phyloP scores from a whole-genome alignment of 2,329 filamentous ascomycete species.

The Curvularia sp. region DNA sequence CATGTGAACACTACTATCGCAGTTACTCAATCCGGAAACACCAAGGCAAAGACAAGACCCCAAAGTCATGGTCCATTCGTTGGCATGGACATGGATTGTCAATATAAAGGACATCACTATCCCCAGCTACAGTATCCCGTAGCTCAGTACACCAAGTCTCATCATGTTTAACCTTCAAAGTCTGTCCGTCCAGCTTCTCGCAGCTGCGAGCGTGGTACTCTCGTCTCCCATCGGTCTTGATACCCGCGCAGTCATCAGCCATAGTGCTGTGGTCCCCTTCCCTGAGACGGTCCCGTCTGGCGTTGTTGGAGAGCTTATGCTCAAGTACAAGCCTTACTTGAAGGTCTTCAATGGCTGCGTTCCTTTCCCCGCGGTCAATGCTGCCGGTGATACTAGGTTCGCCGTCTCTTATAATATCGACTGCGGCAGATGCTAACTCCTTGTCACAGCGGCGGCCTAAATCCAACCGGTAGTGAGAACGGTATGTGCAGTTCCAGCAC shows the following conservation, averaged over 20 bases:
- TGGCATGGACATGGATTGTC: not conserved
- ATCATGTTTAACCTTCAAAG: conserved; percentile 36
- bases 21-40: conserved; percentile 7
- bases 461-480: conserved; percentile 49
- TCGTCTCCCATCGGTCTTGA: conserved; percentile 39
- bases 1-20: conserved; percentile 12
- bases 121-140: not conserved
- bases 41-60: not conserved
- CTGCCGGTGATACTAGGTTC: conserved; percentile 63
- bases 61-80: not conserved
- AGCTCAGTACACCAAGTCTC: not conserved
- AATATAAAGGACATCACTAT: conserved; percentile 6
- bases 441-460: conserved; percentile 53
- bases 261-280: conserved; percentile 61
- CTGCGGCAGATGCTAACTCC: conserved; percentile 1
- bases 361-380: conserved; percentile 67
- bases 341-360: conserved; percentile 66
- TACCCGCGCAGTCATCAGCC: conserved; percentile 53
- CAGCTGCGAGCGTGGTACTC: conserved; percentile 28
- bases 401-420: conserved; percentile 12
- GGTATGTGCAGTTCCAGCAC: conserved; percentile 54
- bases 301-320: conserved; percentile 57
- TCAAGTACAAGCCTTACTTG: conserved; percentile 64
- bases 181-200: conserved; percentile 34
- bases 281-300: conserved; percentile 59